Evolutionary conservation across 2,329 filamentous ascomycete genomes (phyloP).

Genomic region (Ophiostoma ulmi): DNA sequence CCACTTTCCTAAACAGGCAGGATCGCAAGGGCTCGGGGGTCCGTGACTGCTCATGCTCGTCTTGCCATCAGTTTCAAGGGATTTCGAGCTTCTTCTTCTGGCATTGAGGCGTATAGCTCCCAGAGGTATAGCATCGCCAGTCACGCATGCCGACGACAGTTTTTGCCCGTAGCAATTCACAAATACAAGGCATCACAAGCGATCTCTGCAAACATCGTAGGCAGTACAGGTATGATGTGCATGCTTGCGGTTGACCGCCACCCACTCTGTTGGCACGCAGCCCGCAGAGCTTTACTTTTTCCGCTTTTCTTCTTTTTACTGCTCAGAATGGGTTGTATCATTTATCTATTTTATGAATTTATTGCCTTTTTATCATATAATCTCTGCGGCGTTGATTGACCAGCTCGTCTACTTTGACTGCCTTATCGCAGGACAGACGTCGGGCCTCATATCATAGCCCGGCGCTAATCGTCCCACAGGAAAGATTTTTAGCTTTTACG

Average conservation of each 20-base stretch:
- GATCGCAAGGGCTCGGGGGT: neutral
- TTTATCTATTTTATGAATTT: neutral
- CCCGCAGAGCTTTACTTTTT: neutral
- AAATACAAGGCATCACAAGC: neutral
- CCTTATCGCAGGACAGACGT: neutral
- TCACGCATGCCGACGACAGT: neutral
- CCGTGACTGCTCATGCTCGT: constrained; percentile 14
- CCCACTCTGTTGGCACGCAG: constrained; percentile 5
- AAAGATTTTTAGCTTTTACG: constrained; percentile 6
- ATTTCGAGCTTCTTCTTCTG: neutral
- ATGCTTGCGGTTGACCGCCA: constrained; percentile 3
- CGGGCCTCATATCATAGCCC: constrained; percentile 7
- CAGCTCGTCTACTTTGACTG: neutral
- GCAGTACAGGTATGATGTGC: constrained; percentile 2
- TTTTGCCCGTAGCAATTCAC: too few relatives aligned
- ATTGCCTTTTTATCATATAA: neutral
- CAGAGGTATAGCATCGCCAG: neutral
- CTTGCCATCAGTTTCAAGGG: neutral
- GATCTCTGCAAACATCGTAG: neutral
- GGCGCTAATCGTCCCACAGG: constrained; percentile 14
- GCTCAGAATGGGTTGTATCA: neutral
- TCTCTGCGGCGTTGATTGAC: neutral
- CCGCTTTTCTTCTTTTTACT: neutral
- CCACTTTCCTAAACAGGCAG: constrained; percentile 15
- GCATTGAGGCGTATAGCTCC: neutral